These are phyloP conservation scores for Lentinula novae-zelandiae DNA, from an alignment of 1,284 basidiomycete genomes.

Conservation along the genomic window DNA sequence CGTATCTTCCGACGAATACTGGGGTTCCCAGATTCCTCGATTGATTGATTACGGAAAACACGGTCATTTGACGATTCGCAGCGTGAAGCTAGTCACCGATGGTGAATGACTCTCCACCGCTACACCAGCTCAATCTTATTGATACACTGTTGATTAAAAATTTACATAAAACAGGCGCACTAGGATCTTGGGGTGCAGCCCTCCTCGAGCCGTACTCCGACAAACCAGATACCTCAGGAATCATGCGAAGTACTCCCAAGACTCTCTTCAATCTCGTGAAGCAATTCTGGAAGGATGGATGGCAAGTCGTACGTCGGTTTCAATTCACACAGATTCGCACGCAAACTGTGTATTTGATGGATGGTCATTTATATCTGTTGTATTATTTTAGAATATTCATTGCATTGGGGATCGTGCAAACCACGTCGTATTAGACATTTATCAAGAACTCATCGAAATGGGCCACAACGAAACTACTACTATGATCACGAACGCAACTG, in stretches of 20 bases:
- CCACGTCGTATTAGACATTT: constrained; percentile 75
- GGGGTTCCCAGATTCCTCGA: constrained; percentile 60
- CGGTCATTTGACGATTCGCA: constrained; percentile 64
- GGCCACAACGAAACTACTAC: background rate
- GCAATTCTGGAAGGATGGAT: constrained; percentile 63
- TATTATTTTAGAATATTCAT: constrained; percentile 66
- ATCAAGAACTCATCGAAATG: constrained; percentile 46
- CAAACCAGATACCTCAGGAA: constrained; percentile 64
- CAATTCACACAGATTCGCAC: too few relatives aligned
- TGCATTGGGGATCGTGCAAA: constrained; percentile 93
- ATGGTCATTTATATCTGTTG: too few relatives aligned
- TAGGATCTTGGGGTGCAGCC: constrained; percentile 91
- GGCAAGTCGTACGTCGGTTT: constrained; percentile 61
- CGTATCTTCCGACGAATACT: constrained; percentile 55
- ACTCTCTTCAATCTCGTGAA: constrained; percentile 53
- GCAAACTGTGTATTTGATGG: too few relatives aligned
- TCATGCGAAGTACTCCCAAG: constrained; percentile 59
- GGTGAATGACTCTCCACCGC: constrained; percentile 33
- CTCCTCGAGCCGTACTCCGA: constrained; percentile 81
- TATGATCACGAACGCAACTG: too few relatives aligned
- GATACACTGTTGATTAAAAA: background rate
- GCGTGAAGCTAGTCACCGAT: constrained; percentile 83
- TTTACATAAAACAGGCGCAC: constrained; percentile 37
- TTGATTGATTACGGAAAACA: constrained; percentile 61
- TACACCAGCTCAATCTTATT: background rate